Evolutionary conservation across 139 green algal genomes (phyloP).

Genomic region (Choricystis sp.): DNA sequence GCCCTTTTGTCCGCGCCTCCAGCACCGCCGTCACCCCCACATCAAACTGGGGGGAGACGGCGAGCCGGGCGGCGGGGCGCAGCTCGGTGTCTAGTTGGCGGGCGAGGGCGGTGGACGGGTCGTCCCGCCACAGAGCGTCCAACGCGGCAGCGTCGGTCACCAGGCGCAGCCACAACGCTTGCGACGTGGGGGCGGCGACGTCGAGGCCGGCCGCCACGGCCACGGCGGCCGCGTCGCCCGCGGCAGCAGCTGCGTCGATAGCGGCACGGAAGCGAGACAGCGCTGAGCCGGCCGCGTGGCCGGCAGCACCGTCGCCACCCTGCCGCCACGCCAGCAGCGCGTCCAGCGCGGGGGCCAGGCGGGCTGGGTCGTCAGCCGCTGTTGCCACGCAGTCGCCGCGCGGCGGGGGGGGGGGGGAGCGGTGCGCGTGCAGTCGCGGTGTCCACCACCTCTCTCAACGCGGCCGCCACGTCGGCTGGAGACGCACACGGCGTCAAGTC

Average conservation of each 20-base stretch:
- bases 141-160: neutral
- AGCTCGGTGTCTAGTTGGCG: neutral
- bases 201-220: neutral
- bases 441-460: neutral
- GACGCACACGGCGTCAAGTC: neutral
- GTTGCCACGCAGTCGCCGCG: neutral
- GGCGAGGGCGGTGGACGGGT: neutral
- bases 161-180: neutral
- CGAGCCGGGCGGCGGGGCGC: neutral
- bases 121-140: neutral
- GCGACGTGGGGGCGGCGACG: neutral
- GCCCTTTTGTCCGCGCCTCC: neutral
- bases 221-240: too few species aligned
- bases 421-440: too few species aligned
- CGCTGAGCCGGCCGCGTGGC: too few species aligned
- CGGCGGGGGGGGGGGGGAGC: too few species aligned
- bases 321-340: too few species aligned
- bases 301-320: neutral
- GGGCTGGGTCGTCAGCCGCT: neutral
- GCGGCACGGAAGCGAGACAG: too few species aligned
- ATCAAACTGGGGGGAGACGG: neutral
- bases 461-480: neutral
- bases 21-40: neutral
- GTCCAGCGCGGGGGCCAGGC: neutral
- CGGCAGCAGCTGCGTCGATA: neutral